Evolutionary conservation across 2,329 filamentous ascomycete species (phyloP).

Genomic region (Allantophomopsis cytisporea): DNA sequence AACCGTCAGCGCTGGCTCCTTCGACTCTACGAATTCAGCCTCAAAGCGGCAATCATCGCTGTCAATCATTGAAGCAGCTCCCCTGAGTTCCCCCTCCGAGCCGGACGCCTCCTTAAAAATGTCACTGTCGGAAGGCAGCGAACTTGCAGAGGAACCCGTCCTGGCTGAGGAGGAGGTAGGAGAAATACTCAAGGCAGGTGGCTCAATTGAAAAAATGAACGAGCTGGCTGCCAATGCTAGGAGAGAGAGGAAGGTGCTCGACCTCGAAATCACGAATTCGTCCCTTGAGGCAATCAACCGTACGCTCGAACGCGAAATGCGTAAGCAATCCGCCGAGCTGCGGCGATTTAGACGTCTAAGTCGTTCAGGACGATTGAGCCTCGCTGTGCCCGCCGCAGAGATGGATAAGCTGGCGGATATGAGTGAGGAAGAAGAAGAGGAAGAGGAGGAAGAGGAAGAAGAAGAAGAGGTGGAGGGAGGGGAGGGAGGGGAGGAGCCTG

Average conservation of each 20-base stretch:
- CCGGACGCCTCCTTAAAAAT: conserved; percentile 7
- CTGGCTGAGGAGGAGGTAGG: conserved; percentile 4
- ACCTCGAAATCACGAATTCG: conserved; percentile 92
- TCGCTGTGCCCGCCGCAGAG: conserved; percentile 22
- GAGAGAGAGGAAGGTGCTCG: conserved; percentile 85
- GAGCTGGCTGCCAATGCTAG: conserved; percentile 81
- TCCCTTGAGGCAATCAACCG: conserved; percentile 91
- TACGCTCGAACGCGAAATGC: conserved; percentile 78
- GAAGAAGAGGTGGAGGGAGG: conserved; percentile 23
- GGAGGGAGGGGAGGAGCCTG: conserved; percentile 18
- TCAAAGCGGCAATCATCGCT: conserved; percentile 10
- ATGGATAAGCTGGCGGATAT: conserved; percentile 29
- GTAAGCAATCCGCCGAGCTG: conserved; percentile 81
- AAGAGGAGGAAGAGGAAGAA: conserved; percentile 32
- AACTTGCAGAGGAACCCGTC: conserved; percentile 2
- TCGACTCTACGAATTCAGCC: conserved; percentile 5
- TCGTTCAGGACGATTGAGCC: conserved; percentile 61
- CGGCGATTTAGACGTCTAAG: conserved; percentile 78
- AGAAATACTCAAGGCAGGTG: conserved; percentile 43
- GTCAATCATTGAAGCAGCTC: conserved; percentile 7
- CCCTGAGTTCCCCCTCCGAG: conserved; percentile 9
- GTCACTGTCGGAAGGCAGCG: neutral
- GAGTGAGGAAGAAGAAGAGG: conserved; percentile 31
- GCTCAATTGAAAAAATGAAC: conserved; percentile 45
- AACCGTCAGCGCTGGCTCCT: conserved; percentile 14